Evolutionary conservation across 1,139 yeast genomes (phyloP).

Genomic region (Blastobotrys indianensis): DNA sequence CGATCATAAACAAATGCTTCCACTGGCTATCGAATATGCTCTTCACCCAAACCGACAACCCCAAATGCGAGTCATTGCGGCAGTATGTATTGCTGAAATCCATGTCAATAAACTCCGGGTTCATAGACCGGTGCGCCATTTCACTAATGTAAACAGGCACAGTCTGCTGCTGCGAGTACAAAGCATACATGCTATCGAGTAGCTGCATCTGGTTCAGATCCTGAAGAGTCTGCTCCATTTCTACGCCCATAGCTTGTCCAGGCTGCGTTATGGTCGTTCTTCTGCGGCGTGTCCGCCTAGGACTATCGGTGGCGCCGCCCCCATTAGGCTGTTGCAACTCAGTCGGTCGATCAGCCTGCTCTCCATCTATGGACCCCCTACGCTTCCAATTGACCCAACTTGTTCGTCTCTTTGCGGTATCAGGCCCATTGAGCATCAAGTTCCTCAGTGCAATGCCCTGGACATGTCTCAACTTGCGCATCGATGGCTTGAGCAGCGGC

Average conservation of each 20-base stretch:
- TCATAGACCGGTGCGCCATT: slow-evolving; percentile 29
- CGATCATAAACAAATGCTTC: slow-evolving; percentile 13
- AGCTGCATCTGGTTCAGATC: slow-evolving; percentile 29
- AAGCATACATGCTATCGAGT: slow-evolving; percentile 36
- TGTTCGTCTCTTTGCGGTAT: slow-evolving; percentile 9
- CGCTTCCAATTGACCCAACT: slow-evolving; percentile 13
- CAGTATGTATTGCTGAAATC: slow-evolving; percentile 17
- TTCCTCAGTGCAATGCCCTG: slow-evolving; percentile 20
- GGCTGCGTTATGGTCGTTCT: slow-evolving; percentile 6
- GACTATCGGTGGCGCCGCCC: background rate
- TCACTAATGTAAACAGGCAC: slow-evolving; percentile 42
- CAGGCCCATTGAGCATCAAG: slow-evolving; percentile 12
- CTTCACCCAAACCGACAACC: slow-evolving; percentile 18
- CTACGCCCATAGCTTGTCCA: slow-evolving; percentile 6
- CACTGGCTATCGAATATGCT: slow-evolving; percentile 10
- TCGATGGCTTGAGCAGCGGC: slow-evolving; percentile 20
- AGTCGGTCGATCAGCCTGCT: background rate
- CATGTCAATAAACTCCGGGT: slow-evolving; percentile 36
- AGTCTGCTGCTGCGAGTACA: slow-evolving; percentile 31
- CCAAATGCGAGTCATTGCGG: slow-evolving; percentile 15
- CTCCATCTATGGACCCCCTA: background rate
- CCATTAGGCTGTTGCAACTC: background rate
- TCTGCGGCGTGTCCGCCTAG: slow-evolving; percentile 4
- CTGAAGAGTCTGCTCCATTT: slow-evolving; percentile 25
- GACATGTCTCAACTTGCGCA: slow-evolving; percentile 22